Percentiles rank a stretch among this genome's conserved stretches.
These are phyloP conservation scores for Entonaema liquescens DNA, from an alignment of 495 filamentous ascomycete species.

Conservation along the genomic window DNA sequence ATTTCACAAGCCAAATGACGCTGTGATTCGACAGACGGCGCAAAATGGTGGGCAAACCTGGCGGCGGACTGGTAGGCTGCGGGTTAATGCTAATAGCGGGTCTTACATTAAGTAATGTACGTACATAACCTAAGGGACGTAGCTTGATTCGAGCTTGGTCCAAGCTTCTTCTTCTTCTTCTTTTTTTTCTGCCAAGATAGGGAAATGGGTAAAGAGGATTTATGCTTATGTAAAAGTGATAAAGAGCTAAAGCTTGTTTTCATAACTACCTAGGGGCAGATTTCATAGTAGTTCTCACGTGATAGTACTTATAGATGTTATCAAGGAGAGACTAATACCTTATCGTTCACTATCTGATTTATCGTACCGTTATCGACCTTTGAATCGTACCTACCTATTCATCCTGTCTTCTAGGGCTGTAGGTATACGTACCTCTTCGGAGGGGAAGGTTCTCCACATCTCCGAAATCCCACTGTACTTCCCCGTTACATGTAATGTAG, in stretches of 20 bases:
- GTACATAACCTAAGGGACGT: not conserved
- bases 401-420: too few species aligned
- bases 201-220: not conserved
- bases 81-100: not conserved
- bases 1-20: conserved; percentile 42
- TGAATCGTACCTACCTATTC: too few species aligned
- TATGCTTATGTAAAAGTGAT: not conserved
- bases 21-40: conserved; percentile 37
- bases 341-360: too few species aligned
- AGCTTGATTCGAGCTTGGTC: conserved; percentile 14
- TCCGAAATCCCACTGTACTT: not conserved
- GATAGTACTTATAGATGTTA: too few species aligned
- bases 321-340: too few species aligned
- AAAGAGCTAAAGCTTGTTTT: not conserved
- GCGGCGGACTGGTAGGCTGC: not conserved
- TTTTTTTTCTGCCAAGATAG: too few species aligned
- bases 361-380: too few species aligned
- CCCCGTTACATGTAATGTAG: too few species aligned
- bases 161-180: conserved; percentile 34
- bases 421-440: not conserved
- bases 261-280: too few species aligned
- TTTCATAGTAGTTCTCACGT: too few species aligned
- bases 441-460: not conserved
- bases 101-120: not conserved
- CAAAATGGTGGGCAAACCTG: conserved; percentile 31